These are phyloP conservation scores for Calonectria montana DNA, from an alignment of 2,329 filamentous ascomycete species.

Conservation along the genomic window DNA sequence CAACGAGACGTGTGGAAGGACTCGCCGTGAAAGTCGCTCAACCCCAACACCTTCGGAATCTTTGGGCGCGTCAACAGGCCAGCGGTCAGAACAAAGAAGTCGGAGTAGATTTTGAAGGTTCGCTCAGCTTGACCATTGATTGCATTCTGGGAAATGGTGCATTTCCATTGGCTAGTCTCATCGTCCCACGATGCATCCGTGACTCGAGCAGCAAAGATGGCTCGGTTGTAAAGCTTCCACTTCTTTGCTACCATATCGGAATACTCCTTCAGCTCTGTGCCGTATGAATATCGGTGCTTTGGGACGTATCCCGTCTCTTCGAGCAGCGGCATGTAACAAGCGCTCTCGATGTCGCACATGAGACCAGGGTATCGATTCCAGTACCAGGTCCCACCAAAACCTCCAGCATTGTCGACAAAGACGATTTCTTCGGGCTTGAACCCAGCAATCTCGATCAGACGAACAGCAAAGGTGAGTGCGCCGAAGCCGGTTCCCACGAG, in stretches of 20 bases:
- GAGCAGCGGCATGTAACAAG: constrained; percentile 69
- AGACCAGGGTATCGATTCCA: constrained; percentile 64
- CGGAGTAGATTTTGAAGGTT: neutral
- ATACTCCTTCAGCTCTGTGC: constrained; percentile 56
- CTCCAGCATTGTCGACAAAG: neutral
- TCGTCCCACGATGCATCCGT: constrained; percentile 61
- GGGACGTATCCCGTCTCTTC: constrained; percentile 72
- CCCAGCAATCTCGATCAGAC: neutral
- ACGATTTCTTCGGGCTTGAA: neutral
- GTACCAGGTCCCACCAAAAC: constrained; percentile 30
- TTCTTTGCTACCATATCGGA: constrained; percentile 55
- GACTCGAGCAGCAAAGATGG: constrained; percentile 55
- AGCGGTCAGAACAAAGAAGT: neutral
- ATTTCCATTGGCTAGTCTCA: constrained; percentile 37
- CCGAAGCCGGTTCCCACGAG: neutral
- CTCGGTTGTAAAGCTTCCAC: constrained; percentile 51
- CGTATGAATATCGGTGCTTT: constrained; percentile 58
- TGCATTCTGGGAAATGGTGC: neutral
- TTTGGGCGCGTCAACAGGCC: neutral
- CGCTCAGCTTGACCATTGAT: neutral
- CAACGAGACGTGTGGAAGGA: constrained; percentile 15
- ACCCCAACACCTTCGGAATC: neutral
- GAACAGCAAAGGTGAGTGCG: neutral
- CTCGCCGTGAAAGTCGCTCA: neutral
- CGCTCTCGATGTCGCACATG: constrained; percentile 69